Percentiles rank a stretch among this genome's conserved stretches.
phyloP scores from a whole-genome alignment of 2,329 filamentous ascomycete genomes.

The Sclerotinia subarctica region DNA sequence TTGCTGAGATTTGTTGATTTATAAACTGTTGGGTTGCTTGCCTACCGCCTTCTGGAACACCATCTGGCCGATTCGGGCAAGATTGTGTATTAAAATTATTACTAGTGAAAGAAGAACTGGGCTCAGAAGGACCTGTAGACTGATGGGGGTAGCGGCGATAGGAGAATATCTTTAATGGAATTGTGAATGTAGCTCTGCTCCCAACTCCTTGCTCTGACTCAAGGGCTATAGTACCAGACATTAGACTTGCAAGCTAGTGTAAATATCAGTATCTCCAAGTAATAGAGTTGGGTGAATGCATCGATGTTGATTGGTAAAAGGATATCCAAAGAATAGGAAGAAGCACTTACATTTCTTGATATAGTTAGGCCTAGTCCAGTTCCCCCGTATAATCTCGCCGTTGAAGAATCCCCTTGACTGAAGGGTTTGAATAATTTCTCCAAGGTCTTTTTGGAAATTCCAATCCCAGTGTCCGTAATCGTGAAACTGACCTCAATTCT shows the following conservation, averaged over 20 bases:
- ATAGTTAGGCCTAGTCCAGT: slow-evolving; percentile 77
- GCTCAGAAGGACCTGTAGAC: background rate
- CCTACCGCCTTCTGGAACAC: too few species aligned
- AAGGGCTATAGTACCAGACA: slow-evolving; percentile 29
- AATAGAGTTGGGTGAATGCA: background rate
- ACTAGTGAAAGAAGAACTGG: background rate
- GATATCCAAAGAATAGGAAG: background rate
- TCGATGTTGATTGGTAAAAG: background rate
- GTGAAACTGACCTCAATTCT: slow-evolving; percentile 56
- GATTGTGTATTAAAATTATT: background rate
- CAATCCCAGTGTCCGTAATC: slow-evolving; percentile 73
- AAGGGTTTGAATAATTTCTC: slow-evolving; percentile 76
- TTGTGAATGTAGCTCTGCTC: slow-evolving; percentile 30
- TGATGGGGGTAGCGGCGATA: slow-evolving; percentile 9
- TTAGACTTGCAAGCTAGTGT: slow-evolving; percentile 29
- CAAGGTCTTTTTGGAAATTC: slow-evolving; percentile 66
- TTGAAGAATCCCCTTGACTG: slow-evolving; percentile 72
- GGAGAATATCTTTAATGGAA: slow-evolving; percentile 29
- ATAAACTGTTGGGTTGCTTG: background rate
- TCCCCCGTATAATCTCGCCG: slow-evolving; percentile 75
- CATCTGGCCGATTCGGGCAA: background rate
- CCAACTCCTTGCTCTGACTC: slow-evolving; percentile 24
- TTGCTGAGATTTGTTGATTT: slow-evolving; percentile 25
- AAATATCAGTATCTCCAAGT: background rate
- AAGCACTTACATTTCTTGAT: slow-evolving; percentile 42